phyloP scores from a whole-genome alignment of 768 basidiomycete genomes.

The Glaciozyma antarctica region DNA sequence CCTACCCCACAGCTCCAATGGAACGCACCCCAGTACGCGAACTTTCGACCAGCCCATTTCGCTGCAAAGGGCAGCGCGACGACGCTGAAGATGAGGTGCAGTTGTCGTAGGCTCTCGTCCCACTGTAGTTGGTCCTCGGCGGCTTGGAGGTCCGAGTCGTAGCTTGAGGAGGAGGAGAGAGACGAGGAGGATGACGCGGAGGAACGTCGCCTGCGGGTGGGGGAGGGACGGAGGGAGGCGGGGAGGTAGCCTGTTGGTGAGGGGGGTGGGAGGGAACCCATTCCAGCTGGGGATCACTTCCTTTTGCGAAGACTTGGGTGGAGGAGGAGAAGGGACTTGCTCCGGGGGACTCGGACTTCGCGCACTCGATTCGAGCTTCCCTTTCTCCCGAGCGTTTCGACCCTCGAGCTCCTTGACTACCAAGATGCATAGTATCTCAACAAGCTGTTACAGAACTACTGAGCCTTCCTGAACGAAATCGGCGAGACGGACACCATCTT shows the following conservation, averaged over 20 bases:
- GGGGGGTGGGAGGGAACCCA: background rate
- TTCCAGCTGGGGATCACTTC: no score
- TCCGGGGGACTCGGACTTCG: no score
- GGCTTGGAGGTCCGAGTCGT: background rate
- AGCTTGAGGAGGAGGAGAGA: background rate
- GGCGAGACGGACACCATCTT: conserved; percentile 16
- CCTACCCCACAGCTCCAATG: background rate
- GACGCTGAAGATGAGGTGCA: background rate
- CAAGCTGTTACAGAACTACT: no score
- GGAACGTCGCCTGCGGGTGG: background rate
- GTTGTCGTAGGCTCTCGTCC: background rate
- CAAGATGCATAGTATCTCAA: no score
- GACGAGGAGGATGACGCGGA: background rate
- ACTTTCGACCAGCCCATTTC: background rate
- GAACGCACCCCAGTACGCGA: background rate
- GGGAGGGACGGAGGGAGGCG: background rate
- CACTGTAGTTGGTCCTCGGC: conserved; percentile 1
- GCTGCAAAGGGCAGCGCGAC: conserved; percentile 2
- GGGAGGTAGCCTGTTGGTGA: background rate
- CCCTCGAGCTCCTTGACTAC: no score
- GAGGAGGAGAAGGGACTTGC: no score
- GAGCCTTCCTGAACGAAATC: background rate
- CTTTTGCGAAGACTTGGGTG: no score
- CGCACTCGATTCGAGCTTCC: no score
- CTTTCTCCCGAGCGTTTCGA: no score